Base-by-base conservation (phyloP, 2,329 filamentous ascomycete species). In the Xylaria arbuscula region DNA sequence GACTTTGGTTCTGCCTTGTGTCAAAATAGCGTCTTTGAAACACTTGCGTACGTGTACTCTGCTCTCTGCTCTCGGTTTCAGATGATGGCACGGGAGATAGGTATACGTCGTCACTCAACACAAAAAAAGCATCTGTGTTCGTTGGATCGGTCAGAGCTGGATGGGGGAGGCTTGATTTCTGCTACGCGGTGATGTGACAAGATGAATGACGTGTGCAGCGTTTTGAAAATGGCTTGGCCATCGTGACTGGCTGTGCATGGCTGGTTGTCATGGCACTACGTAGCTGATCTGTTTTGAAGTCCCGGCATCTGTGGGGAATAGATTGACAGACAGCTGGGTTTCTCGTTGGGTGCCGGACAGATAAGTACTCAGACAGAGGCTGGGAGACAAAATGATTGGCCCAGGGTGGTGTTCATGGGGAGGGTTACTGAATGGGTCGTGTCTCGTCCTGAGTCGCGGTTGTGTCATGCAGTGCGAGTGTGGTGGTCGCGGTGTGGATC, bases 151-250 rank as follows among this genome's bases (percentile, higher is more conserved):
- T 38, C 32, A 24, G 19, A 40, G 34, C 19, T 40, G 45, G 13
- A 57, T 28, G 13, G 36, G 36, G 11, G 15, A 8, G 45, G 45
- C 36, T 57, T 24, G 36, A 9, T 13, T 10, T 28, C 22, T 51
- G 50, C 24, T 3, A 28, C 11, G 24, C 9, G 47, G 22, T 48
- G 38, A 11, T 66, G 51, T 5, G 19, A 45, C 59, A 24, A 51
- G 62, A 55, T 24, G 28, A 36, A 57, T 69, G 67, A 67, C 64
- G 67, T 69, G 60, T 69, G 60, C 60, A 62, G 67, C 28, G 67
- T 64, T 69, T 69, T 59, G 45, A 58, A 64, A 60, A 42, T 11
- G 22, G 42, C 42, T 22, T 36, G 9, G 47, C 38, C 13, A 50
- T 28, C 56, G 47, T 64, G 45, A 50, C 51, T 64, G 48, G 59